Base-by-base conservation (phyloP, 2,329 filamentous ascomycete species). In the Pestalotiopsis sp. region DNA sequence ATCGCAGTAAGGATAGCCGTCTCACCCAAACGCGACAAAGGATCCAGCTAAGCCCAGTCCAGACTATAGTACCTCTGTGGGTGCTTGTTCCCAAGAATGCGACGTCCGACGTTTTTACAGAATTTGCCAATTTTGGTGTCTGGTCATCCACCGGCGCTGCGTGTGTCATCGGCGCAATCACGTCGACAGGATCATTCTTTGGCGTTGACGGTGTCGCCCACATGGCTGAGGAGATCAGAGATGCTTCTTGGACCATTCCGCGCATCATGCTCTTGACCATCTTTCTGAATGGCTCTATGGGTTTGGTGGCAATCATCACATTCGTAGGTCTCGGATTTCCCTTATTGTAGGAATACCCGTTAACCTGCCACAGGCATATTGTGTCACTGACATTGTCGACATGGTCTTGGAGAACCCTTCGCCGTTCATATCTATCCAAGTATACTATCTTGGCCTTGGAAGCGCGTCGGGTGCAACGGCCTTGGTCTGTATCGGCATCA, bases 291-390 rank as follows among this genome's bases (percentile, higher is more conserved):
- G 45, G 45, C 0, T 7, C 45, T 0, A 52, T 52, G 45, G 45
- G 45, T 0, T 9, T 52, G 2, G 45, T 52, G 2, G 45, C 45
- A 9, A 52, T 52, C 17, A 52, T 52, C 2, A 52, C 45, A 23
- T 52, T 52, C 1, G 45, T 52, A 52, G 5, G 45, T 52, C 23
- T 6, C n/a, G 17, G 45, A 4, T 4, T 52, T 4, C 17, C 3
- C 20, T 7, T 9, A 0, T n/a, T 11, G 14, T 11, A 45, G 17
- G 5, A 11, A 3, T 9, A 4, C 0, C 3, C 0, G 9, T 3
- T 52, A 6, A 52, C 14, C 6, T 0, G 45, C 1, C 2, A 9
- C 20, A 52, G 45, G 45, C 20, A n/a, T 52, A 52, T 3, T 52
- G 45, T 52, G 45, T 52, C 45, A 52, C 45, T 0, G 45, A 52